phyloP scores from a whole-genome alignment of 345 rosid species.

The Pistacia integerrima region DNA sequence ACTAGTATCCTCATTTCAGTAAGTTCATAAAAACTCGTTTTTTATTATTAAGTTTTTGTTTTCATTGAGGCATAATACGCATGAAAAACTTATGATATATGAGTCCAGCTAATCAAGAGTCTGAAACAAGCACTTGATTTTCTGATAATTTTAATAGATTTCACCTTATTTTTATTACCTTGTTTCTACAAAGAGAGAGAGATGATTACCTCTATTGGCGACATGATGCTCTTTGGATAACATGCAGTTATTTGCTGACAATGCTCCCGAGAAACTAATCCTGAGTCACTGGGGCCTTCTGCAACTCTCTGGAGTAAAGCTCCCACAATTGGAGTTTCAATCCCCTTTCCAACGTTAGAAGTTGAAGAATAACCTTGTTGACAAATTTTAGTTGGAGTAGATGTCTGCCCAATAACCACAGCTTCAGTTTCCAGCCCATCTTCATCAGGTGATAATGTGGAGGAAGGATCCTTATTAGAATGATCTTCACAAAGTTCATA shows the following conservation, averaged over 20 bases:
- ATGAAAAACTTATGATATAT: neutral
- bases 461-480: slow-evolving; percentile 29
- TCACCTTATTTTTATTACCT: neutral
- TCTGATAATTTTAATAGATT: neutral
- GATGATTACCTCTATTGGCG: slow-evolving; percentile 51
- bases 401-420: slow-evolving; percentile 35
- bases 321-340: slow-evolving; percentile 35
- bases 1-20: too few species aligned
- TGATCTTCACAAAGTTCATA: slow-evolving; percentile 58
- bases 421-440: slow-evolving; percentile 39
- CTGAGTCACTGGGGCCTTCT: slow-evolving; percentile 33
- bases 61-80: too few species aligned
- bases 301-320: slow-evolving; percentile 32
- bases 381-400: slow-evolving; percentile 34
- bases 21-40: too few species aligned
- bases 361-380: slow-evolving; percentile 34
- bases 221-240: slow-evolving; percentile 31
- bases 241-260: slow-evolving; percentile 30
- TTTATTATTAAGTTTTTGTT: too few species aligned
- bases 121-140: neutral
- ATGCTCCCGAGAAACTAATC: slow-evolving; percentile 41
- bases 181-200: slow-evolving; percentile 7
- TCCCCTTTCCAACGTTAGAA: slow-evolving; percentile 34
- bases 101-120: neutral
- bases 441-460: slow-evolving; percentile 24